These are phyloP conservation scores for Lichtheimia corymbifera DNA, from an alignment of 371 early-diverging fungal species.

Conservation along the genomic window DNA sequence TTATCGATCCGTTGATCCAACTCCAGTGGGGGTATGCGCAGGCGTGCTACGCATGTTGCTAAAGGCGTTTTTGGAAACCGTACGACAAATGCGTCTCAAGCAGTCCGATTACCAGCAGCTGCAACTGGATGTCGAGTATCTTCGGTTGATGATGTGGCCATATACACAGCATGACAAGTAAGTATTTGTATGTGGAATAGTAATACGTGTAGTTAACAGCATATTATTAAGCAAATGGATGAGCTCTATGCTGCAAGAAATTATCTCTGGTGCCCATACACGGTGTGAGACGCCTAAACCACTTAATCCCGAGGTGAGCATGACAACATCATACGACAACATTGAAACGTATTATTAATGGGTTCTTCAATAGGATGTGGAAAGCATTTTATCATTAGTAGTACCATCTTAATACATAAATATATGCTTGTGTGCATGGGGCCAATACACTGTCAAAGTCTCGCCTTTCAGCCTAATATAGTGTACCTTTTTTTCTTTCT, in stretches of 20 bases:
- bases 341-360: background rate
- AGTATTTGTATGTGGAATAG: slow-evolving; percentile 16
- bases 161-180: slow-evolving; percentile 43
- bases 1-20: slow-evolving; percentile 61
- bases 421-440: no score
- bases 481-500: slow-evolving; percentile 12
- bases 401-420: background rate
- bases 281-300: slow-evolving; percentile 17
- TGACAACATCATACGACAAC: background rate
- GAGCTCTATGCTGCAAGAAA: slow-evolving; percentile 58
- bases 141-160: slow-evolving; percentile 48
- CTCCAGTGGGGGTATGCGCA: slow-evolving; percentile 47
- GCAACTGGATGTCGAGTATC: slow-evolving; percentile 63
- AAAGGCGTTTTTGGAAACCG: slow-evolving; percentile 63
- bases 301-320: slow-evolving; percentile 8
- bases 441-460: no score
- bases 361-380: slow-evolving; percentile 4
- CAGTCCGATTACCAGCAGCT: slow-evolving; percentile 56
- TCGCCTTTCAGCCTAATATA: background rate
- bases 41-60: slow-evolving; percentile 58
- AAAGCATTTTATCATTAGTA: slow-evolving; percentile 6
- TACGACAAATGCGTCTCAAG: slow-evolving; percentile 48
- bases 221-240: slow-evolving; percentile 28
- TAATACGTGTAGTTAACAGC: background rate
- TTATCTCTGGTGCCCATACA: slow-evolving; percentile 53